Conservation (phyloP, 768 basidiomycete species). For the Piloderma croceum region DNA sequence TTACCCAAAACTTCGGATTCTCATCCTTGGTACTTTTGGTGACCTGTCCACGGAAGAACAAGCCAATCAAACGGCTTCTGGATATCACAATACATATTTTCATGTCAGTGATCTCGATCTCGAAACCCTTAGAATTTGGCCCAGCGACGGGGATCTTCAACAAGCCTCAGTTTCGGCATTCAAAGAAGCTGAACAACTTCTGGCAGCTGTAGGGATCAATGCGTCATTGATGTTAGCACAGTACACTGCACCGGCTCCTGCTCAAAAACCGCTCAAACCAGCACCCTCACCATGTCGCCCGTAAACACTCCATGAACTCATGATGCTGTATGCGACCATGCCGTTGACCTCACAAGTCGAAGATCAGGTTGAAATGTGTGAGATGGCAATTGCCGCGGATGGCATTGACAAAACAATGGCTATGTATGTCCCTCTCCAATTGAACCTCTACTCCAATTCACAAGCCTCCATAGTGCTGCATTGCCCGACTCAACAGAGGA, state of each 20-base stretch:
- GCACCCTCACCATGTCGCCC: not conserved
- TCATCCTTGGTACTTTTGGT: constrained; percentile 12
- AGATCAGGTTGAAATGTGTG: constrained; percentile 10
- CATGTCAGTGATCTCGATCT: constrained; percentile 12
- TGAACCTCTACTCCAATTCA: not conserved
- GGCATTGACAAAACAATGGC: constrained; percentile 4
- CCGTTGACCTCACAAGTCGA: not conserved
- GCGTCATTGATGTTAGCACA: constrained; percentile 6
- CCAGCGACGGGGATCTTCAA: constrained; percentile 12
- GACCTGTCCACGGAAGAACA: constrained; percentile 7
- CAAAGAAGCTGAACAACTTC: constrained; percentile 11
- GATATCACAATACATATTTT: constrained; percentile 21
- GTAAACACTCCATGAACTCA: constrained; percentile 8
- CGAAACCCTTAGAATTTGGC: constrained; percentile 8
- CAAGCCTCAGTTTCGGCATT: constrained; percentile 9
- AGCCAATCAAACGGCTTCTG: constrained; percentile 11
- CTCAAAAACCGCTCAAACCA: not conserved
- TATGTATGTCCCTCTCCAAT: constrained; percentile 8
- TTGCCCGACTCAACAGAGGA: constrained; percentile 8
- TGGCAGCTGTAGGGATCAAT: constrained; percentile 10
- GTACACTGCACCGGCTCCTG: constrained; percentile 2
- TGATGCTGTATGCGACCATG: constrained; percentile 3
- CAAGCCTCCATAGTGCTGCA: not conserved
- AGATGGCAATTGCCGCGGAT: constrained; percentile 15
- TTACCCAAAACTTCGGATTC: constrained; percentile 15